Evolutionary conservation across 148 eudicot species (phyloP).

Genomic region (Euryodendron excelsum): DNA sequence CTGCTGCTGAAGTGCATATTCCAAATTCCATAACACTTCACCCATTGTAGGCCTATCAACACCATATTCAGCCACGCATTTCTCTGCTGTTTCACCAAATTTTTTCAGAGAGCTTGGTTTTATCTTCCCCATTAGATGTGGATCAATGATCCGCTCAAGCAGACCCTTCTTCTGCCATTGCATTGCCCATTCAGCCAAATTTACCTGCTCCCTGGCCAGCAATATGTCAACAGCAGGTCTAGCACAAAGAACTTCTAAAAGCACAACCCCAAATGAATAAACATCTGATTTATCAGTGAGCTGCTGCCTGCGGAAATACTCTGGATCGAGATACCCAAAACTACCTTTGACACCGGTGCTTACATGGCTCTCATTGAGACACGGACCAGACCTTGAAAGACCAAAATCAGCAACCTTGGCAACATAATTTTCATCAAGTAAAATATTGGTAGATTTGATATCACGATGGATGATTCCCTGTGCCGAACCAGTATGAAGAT

Average conservation of each 20-base stretch:
- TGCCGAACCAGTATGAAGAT: conserved; percentile 86
- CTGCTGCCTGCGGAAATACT: conserved; percentile 82
- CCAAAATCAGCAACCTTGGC: conserved; percentile 96
- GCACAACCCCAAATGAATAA: conserved; percentile 84
- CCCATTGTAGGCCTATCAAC: conserved; percentile 94
- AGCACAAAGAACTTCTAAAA: conserved; percentile 88
- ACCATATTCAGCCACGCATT: conserved; percentile 83
- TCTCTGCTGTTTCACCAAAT: conserved; percentile 76
- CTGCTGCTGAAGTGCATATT: conserved; percentile 72
- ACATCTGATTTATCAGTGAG: conserved; percentile 90
- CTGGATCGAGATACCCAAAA: conserved; percentile 91
- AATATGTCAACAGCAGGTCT: conserved; percentile 84
- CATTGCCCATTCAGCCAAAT: conserved; percentile 87
- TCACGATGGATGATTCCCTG: conserved; percentile 95
- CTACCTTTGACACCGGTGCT: conserved; percentile 98
- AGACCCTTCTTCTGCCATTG: conserved; percentile 61
- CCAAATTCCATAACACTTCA: conserved; percentile 90
- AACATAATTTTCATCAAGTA: conserved; percentile 71
- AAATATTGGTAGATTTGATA: conserved; percentile 84
- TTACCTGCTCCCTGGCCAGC: conserved; percentile 76
- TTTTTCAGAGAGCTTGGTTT: conserved; percentile 61
- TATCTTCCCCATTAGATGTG: conserved; percentile 48
- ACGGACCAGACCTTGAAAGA: conserved; percentile 80
- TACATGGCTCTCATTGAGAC: conserved; percentile 79
- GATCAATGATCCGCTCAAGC: conserved; percentile 63